Percentiles rank a stretch among this genome's conserved stretches.
Conservation (phyloP, 2,329 filamentous ascomycete species). For the Teratosphaeria gauchensis region DNA sequence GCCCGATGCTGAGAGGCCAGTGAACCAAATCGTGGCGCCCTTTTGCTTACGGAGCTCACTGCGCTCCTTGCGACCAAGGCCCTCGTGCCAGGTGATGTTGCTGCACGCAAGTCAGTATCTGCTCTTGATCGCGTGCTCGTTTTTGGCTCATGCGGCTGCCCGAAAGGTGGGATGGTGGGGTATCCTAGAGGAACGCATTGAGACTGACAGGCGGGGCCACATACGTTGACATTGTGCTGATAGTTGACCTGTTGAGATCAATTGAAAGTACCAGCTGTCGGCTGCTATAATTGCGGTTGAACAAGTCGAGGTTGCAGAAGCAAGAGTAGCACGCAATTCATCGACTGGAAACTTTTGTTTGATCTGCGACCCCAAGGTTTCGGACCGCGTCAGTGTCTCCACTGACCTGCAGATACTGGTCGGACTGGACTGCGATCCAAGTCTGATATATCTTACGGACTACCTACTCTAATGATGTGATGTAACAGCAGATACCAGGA, state of each 20-base stretch:
- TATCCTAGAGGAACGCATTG: neutral
- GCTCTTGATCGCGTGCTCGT: neutral
- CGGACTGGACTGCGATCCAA: no score
- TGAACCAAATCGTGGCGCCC: conserved; percentile 96
- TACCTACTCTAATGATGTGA: no score
- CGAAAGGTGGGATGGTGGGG: neutral
- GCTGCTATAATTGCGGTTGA: neutral
- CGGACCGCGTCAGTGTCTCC: neutral
- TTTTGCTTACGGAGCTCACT: conserved; percentile 66
- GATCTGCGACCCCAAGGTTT: neutral
- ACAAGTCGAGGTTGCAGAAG: neutral
- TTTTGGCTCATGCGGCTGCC: neutral
- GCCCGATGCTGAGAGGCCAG: conserved; percentile 87
- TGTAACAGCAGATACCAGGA: no score
- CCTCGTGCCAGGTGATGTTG: conserved; percentile 85
- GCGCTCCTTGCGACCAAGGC: conserved; percentile 69
- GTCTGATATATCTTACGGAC: no score
- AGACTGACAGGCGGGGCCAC: neutral
- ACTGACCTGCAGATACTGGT: neutral
- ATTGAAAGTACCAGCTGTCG: neutral
- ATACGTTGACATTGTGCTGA: neutral
- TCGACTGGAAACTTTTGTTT: neutral
- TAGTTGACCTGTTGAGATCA: neutral
- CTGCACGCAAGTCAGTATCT: conserved; percentile 34
- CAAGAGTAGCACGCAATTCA: neutral